Evolutionary conservation across 2,329 filamentous ascomycete genomes (phyloP).

Genomic region (Alternaria novae-zelandiae): DNA sequence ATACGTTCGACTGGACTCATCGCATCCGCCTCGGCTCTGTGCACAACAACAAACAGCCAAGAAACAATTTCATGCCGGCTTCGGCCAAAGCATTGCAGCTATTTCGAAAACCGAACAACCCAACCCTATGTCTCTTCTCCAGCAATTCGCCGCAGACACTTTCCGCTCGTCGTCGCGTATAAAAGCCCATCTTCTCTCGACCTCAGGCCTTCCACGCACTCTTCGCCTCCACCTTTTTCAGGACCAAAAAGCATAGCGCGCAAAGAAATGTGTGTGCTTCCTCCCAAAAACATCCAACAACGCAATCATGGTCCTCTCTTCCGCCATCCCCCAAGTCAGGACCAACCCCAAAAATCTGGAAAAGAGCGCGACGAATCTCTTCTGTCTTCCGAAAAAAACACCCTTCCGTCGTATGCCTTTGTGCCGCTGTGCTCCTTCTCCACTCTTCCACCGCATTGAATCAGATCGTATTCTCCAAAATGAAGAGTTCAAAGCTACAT

Average conservation of each 20-base stretch:
- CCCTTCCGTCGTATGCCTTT: fast-evolving
- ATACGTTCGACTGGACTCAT: background rate
- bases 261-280: no score
- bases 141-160: no score
- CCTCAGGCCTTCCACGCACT: fast-evolving
- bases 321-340: background rate
- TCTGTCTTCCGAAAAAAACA: background rate
- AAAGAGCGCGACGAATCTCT: background rate
- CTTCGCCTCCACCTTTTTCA: background rate
- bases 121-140: no score
- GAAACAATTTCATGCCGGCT: fast-evolving
- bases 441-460: background rate
- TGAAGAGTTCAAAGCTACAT: background rate
- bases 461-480: background rate
- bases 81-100: background rate
- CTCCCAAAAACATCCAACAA: no score
- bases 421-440: background rate
- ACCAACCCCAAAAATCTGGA: background rate
- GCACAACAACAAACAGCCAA: background rate
- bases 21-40: background rate
- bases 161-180: background rate
- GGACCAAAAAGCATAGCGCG: background rate
- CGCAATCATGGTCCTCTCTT: background rate
- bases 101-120: background rate
- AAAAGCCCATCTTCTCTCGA: background rate